These are phyloP conservation scores for Xylaria longipes DNA, from an alignment of 495 filamentous ascomycete species.

Conservation along the genomic window DNA sequence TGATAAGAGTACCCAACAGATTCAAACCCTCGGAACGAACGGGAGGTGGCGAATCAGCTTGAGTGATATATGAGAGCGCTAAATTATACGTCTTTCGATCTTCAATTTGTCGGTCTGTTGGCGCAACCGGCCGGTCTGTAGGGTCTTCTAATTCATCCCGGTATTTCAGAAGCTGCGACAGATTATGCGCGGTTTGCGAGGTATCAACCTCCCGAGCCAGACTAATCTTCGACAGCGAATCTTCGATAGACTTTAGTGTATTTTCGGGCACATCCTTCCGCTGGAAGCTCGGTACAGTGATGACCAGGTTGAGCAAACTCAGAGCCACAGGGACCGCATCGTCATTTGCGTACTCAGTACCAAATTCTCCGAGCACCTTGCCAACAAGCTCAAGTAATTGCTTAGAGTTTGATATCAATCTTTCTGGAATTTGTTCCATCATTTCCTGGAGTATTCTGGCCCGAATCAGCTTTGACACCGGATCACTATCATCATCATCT, in stretches of 20 bases:
- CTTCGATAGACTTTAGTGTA: slow-evolving; percentile 59
- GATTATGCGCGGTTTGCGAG: slow-evolving; percentile 61
- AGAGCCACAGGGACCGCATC: slow-evolving; percentile 66
- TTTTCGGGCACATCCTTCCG: slow-evolving; percentile 53
- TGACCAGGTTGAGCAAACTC: slow-evolving; percentile 69
- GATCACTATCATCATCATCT: slow-evolving; percentile 49
- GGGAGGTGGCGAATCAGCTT: slow-evolving; percentile 70
- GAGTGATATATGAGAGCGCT: slow-evolving; percentile 74
- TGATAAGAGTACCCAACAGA: slow-evolving; percentile 69
- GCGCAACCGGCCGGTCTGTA: slow-evolving; percentile 38
- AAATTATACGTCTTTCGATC: slow-evolving; percentile 74
- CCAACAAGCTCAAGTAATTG: slow-evolving; percentile 62
- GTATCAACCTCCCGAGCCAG: slow-evolving; percentile 38
- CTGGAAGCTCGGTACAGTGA: slow-evolving; percentile 68
- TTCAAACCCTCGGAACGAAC: slow-evolving; percentile 80
- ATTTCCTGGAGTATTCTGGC: slow-evolving; percentile 71
- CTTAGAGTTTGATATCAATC: slow-evolving; percentile 37
- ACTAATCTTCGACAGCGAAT: slow-evolving; percentile 54
- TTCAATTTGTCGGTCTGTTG: slow-evolving; percentile 57
- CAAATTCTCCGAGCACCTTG: slow-evolving; percentile 66
- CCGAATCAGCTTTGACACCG: slow-evolving; percentile 56
- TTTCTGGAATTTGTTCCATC: slow-evolving; percentile 67
- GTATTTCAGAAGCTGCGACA: slow-evolving; percentile 64
- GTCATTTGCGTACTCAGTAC: slow-evolving; percentile 43
- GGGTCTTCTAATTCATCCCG: slow-evolving; percentile 56